phyloP scores from a whole-genome alignment of 1,139 yeast species.

The Suzukiozyma palmioleophila region DNA sequence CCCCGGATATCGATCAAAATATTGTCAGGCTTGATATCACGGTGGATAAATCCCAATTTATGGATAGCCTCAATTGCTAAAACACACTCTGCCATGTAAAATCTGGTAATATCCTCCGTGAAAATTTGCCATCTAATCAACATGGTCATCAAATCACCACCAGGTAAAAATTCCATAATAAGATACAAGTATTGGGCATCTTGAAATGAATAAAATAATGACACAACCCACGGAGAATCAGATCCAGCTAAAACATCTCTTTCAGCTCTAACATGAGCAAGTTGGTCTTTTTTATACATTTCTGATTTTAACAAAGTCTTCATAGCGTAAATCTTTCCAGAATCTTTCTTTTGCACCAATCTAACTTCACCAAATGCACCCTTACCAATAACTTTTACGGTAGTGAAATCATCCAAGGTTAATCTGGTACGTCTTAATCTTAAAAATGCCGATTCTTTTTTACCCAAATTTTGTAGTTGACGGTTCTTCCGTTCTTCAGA shows the following conservation, averaged over 20 bases:
- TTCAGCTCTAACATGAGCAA: slow-evolving; percentile 83
- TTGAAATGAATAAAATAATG: slow-evolving; percentile 75
- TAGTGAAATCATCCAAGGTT: slow-evolving; percentile 67
- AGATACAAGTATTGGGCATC: slow-evolving; percentile 70
- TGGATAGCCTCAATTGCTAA: slow-evolving; percentile 81
- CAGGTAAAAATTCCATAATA: slow-evolving; percentile 82
- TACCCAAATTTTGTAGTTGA: slow-evolving; percentile 66
- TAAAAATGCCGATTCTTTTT: slow-evolving; percentile 73
- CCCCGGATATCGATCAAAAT: slow-evolving; percentile 77
- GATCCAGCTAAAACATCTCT: slow-evolving; percentile 83
- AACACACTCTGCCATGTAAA: slow-evolving; percentile 85
- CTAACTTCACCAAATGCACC: slow-evolving; percentile 88
- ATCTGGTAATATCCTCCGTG: slow-evolving; percentile 79
- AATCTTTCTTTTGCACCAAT: slow-evolving; percentile 74
- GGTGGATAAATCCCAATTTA: slow-evolving; percentile 72
- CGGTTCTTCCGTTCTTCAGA: slow-evolving; percentile 73
- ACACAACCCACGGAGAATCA: slow-evolving; percentile 86
- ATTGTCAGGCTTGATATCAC: slow-evolving; percentile 79
- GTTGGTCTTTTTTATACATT: slow-evolving; percentile 79
- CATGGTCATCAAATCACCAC: slow-evolving; percentile 88
- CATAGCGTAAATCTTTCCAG: slow-evolving; percentile 85
- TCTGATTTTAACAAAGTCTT: slow-evolving; percentile 73
- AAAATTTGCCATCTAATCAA: slow-evolving; percentile 81
- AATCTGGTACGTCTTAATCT: slow-evolving; percentile 72
- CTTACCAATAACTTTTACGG: slow-evolving; percentile 80